Percentiles rank a stretch among this genome's conserved stretches.
Conservation (phyloP, 768 basidiomycete species). For the Podaxis carcinomalis region DNA sequence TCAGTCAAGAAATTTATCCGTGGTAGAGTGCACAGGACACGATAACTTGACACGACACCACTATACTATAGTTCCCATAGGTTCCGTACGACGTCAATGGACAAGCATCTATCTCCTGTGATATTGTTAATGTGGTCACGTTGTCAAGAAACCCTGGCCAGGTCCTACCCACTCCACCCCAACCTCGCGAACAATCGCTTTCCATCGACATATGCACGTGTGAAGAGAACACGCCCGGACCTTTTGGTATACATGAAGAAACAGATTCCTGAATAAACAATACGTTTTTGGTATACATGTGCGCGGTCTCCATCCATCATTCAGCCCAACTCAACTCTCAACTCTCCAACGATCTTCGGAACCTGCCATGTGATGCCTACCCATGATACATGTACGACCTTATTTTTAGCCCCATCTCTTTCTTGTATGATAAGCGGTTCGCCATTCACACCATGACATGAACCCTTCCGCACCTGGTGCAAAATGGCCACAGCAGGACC, state of each 20-base stretch:
- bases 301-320: not conserved
- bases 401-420: slow-evolving; percentile 4
- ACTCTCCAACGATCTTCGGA: not conserved
- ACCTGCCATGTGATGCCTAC: slow-evolving; percentile 1
- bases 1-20: too few species aligned
- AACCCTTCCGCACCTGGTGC: not conserved
- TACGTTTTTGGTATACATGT: not conserved
- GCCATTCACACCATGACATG: not conserved
- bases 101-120: too few species aligned
- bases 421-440: not conserved
- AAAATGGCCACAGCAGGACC: too few species aligned
- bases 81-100: too few species aligned
- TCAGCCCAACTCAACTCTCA: not conserved
- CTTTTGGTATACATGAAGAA: not conserved
- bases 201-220: not conserved
- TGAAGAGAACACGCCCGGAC: not conserved
- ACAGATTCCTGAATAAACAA: not conserved
- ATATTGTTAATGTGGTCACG: too few species aligned
- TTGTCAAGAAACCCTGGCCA: too few species aligned
- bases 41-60: too few species aligned
- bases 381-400: not conserved
- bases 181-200: too few species aligned
- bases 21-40: too few species aligned
- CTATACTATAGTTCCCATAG: too few species aligned
- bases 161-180: too few species aligned